phyloP scores from a whole-genome alignment of 2,329 filamentous ascomycete genomes.

The Colletotrichum horii region DNA sequence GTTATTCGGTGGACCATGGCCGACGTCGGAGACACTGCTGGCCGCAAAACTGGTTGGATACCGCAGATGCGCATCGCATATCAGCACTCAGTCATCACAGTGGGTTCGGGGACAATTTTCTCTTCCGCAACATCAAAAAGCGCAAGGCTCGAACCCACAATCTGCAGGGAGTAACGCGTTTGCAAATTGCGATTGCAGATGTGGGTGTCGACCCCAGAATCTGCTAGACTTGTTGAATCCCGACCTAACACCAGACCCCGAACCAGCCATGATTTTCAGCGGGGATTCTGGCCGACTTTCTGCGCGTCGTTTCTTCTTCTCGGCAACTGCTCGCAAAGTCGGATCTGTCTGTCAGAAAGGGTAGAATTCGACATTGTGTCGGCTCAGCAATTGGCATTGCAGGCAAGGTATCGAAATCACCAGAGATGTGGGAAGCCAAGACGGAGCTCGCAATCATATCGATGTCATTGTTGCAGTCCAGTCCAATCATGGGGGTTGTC shows the following conservation, averaged over 20 bases:
- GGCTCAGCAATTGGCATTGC: neutral
- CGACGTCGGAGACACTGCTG: constrained; percentile 9
- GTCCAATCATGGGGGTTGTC: constrained; percentile 8
- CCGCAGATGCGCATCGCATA: neutral
- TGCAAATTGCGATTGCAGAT: constrained; percentile 12
- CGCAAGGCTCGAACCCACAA: neutral
- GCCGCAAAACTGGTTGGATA: neutral
- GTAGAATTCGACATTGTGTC: neutral
- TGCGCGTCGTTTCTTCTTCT: neutral
- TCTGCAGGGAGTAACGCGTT: neutral
- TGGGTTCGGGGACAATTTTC: neutral
- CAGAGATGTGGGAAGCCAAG: constrained; percentile 2
- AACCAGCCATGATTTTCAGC: constrained; percentile 4
- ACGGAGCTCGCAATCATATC: neutral
- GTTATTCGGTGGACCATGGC: constrained; percentile 16
- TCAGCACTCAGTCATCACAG: neutral
- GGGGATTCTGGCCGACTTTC: neutral
- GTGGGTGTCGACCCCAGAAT: constrained; percentile 8
- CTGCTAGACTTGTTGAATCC: constrained; percentile 14
- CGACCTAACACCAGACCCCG: constrained; percentile 4
- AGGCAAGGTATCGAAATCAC: neutral
- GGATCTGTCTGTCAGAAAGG: neutral
- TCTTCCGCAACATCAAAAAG: neutral
- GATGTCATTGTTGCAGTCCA: constrained; percentile 16
- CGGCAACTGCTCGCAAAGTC: neutral